Evolutionary conservation across 106 monocot species (phyloP), one percentile per base, ranked within the genome.

Genomic region (Posidonia australis): DNA sequence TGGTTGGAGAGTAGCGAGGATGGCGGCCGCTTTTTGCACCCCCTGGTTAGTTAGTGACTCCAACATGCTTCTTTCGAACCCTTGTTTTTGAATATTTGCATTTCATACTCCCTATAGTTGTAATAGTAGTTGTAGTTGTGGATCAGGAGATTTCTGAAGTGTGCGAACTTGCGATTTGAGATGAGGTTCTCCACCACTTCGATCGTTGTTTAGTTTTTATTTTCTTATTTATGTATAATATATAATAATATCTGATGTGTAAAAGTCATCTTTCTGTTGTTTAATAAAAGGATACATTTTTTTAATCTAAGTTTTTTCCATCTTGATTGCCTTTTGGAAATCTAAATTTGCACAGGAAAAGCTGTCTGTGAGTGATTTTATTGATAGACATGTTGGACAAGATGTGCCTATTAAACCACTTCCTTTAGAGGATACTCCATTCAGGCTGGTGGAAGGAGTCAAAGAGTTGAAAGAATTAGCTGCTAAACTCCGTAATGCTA

Each of bases 1-100:
- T 99, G 98, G 98, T 64, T 99, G 68, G 85, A 99, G 82, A 82
- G 46, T 75, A 91, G 83, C 60, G 70, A 77, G 52, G 91, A 91
- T 69, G 84, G 83, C 30, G 67, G 63, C 22, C 79, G 75, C 51
- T 60, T 76, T 17, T 49, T 91, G 5, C 98, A 99, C 77, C 91
- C 98, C 17, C 65, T 91, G 91, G 98, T 98, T 31, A 59, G 90
- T 72, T 18, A 11, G 48, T 51, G 24, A 47, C 61, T 65, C 47
- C 54, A 2, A 7, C 7, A 7, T 36, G 36, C 32, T 43, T 53
- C 6, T 44, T 14, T 65, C 3, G 63, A 44, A 24, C 71, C 58
- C 12, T 69, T 69, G 10, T 59, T 29, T 46, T 56, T 59, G 27
- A 10, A 13, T 59, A 12, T 43, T 43, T 55, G 22, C 2, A 36